These are phyloP conservation scores for Ascomycota sp. DNA, from an alignment of 2,329 filamentous ascomycete genomes.

Conservation along the genomic window DNA sequence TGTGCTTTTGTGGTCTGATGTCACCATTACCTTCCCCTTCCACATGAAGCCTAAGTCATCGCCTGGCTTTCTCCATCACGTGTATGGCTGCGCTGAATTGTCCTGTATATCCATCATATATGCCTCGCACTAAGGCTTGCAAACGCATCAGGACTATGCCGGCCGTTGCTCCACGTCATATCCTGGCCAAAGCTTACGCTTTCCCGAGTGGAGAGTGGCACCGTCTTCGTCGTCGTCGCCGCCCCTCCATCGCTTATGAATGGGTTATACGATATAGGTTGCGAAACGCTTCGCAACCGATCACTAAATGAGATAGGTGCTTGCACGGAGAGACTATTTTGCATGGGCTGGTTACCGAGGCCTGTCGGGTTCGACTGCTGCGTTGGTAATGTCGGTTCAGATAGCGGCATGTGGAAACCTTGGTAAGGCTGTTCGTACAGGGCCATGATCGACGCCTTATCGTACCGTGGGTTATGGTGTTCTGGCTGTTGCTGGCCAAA, in stretches of 20 bases:
- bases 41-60: too few relatives aligned
- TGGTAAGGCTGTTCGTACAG: conserved; percentile 43
- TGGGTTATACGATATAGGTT: conserved; percentile 27
- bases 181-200: conserved; percentile 45
- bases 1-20: too few relatives aligned
- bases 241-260: conserved; percentile 20
- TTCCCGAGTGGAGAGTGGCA: conserved; percentile 33
- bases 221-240: conserved; percentile 19
- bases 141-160: conserved; percentile 63
- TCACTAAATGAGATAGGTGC: conserved; percentile 7
- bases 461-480: conserved; percentile 26
- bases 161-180: conserved; percentile 42
- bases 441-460: conserved; percentile 55
- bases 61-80: too few relatives aligned
- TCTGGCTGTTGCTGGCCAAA: conserved; percentile 12
- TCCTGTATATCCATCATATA: conserved; percentile 10
- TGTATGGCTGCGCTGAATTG: too few relatives aligned
- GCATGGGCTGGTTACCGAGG: conserved; percentile 9
- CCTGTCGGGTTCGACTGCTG: conserved; percentile 9
- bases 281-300: conserved; percentile 10
- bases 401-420: conserved; percentile 16
- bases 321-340: conserved; percentile 6
- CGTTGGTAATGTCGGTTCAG: conserved; percentile 7
- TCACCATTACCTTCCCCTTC: too few relatives aligned
- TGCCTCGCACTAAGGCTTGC: conserved; percentile 46